Percentiles rank a stretch among this genome's conserved stretches.
Conservation (phyloP, 2,329 filamentous ascomycete genomes). For the Phoma herbarum region DNA sequence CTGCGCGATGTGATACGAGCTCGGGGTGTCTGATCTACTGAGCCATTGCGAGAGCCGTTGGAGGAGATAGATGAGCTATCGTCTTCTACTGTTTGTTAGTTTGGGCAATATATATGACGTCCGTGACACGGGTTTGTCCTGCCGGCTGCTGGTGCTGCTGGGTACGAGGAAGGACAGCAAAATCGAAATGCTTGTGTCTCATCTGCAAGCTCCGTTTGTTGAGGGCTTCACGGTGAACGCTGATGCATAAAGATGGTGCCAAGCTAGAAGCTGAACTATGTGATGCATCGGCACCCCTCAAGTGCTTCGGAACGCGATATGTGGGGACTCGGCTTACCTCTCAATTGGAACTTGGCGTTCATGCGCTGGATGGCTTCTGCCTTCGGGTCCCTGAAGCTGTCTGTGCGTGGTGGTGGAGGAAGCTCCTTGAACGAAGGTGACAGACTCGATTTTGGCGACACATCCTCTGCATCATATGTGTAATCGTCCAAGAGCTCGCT, state of each 20-base stretch:
- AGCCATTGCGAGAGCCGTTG: conserved; percentile 29
- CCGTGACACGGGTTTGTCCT: not conserved
- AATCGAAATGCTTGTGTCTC: too few relatives aligned
- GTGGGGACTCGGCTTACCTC: conserved; percentile 40
- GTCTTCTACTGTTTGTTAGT: conserved; percentile 30
- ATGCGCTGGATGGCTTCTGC: conserved; percentile 36
- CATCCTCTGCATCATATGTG: conserved; percentile 34
- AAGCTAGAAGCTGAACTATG: conserved; percentile 6
- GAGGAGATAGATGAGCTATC: conserved; percentile 26
- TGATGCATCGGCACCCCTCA: conserved; percentile 11
- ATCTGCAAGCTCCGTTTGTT: not conserved
- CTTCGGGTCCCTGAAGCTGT: conserved; percentile 37
- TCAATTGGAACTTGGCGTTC: conserved; percentile 45
- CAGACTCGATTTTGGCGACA: conserved; percentile 30
- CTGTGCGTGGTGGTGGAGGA: conserved; percentile 39
- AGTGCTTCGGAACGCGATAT: not conserved
- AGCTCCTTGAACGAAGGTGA: conserved; percentile 43
- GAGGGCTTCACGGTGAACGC: conserved; percentile 1
- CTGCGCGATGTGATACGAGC: conserved; percentile 43
- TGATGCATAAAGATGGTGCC: conserved; percentile 7
- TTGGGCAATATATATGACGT: not conserved
- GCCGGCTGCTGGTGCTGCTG: not conserved
- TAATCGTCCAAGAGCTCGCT: conserved; percentile 52
- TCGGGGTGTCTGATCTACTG: conserved; percentile 32
- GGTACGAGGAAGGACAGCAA: not conserved